Conservation (phyloP, 768 basidiomycete species). For the Gymnopilus dilepis region DNA sequence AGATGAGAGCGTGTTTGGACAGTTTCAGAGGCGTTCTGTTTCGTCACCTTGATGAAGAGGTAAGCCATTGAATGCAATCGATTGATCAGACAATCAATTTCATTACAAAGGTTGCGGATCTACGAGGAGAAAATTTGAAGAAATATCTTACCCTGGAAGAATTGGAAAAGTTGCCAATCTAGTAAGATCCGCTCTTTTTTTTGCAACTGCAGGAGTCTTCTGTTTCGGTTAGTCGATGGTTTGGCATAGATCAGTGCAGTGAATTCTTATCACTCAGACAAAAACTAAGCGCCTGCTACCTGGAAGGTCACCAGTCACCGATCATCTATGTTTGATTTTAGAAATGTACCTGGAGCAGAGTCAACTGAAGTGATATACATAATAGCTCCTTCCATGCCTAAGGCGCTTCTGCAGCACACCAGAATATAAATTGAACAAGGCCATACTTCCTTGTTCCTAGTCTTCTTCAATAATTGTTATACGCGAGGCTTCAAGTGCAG, state of each 20-base stretch:
- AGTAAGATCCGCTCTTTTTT: background rate
- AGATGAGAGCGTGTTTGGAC: constrained; percentile 56
- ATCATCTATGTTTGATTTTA: too few relatives aligned
- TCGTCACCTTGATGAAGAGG: constrained; percentile 60
- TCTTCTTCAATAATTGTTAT: constrained; percentile 41
- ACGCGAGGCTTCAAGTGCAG: constrained; percentile 25
- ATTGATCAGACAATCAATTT: background rate
- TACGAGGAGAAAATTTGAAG: constrained; percentile 54
- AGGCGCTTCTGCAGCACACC: too few relatives aligned
- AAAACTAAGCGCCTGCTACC: too few relatives aligned
- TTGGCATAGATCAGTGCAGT: too few relatives aligned
- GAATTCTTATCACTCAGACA: too few relatives aligned
- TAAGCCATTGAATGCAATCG: constrained; percentile 23
- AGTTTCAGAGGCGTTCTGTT: constrained; percentile 54
- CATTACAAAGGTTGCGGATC: constrained; percentile 47
- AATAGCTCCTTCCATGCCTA: too few relatives aligned
- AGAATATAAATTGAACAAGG: too few relatives aligned
- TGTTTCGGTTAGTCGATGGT: too few relatives aligned
- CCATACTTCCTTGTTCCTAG: constrained; percentile 8
- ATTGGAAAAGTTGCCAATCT: constrained; percentile 22
- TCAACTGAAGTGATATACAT: too few relatives aligned
- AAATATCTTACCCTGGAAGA: constrained; percentile 59
- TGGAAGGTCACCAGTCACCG: too few relatives aligned
- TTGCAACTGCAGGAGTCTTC: too few relatives aligned
- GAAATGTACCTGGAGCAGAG: too few relatives aligned